phyloP scores from a whole-genome alignment of 345 rosid species.

The Tarenaya hassleriana region DNA sequence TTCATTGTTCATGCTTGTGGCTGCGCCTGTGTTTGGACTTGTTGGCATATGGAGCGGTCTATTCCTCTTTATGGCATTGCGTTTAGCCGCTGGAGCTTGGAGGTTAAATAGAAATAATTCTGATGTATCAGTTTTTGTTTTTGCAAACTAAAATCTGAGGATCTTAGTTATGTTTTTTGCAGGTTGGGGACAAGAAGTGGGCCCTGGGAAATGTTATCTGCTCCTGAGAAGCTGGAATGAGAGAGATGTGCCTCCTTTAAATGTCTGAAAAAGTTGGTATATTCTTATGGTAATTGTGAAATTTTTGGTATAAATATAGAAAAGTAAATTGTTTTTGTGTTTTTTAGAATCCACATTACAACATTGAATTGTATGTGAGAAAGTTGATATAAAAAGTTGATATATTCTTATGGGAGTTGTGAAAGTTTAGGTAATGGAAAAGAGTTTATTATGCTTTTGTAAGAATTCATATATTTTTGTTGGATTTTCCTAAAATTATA shows the following conservation, averaged over 20 bases:
- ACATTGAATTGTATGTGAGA: too few relatives aligned
- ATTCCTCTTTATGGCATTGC: constrained; percentile 86
- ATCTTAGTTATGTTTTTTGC: constrained; percentile 19
- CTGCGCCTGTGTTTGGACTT: constrained; percentile 69
- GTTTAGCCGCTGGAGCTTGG: constrained; percentile 76
- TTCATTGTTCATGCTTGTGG: constrained; percentile 50
- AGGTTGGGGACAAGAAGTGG: constrained; percentile 60
- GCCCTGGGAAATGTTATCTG: constrained; percentile 53
- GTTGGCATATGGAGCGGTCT: constrained; percentile 84
- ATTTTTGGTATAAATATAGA: too few relatives aligned
- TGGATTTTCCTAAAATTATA: too few relatives aligned
- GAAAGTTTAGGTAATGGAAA: too few relatives aligned
- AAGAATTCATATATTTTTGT: too few relatives aligned
- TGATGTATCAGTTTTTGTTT: constrained; percentile 9
- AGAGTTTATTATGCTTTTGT: too few relatives aligned
- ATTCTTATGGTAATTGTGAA: too few relatives aligned
- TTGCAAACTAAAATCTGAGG: neutral
- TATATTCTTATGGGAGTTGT: too few relatives aligned
- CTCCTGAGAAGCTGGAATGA: constrained; percentile 36
- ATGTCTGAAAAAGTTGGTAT: too few relatives aligned
- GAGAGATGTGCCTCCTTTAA: neutral
- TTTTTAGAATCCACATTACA: too few relatives aligned
- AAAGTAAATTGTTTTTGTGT: too few relatives aligned
- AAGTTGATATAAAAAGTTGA: too few relatives aligned
- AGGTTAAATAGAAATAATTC: constrained; percentile 47